phyloP scores from a whole-genome alignment of 2,329 filamentous ascomycete genomes.

The Peltaster fructicola region DNA sequence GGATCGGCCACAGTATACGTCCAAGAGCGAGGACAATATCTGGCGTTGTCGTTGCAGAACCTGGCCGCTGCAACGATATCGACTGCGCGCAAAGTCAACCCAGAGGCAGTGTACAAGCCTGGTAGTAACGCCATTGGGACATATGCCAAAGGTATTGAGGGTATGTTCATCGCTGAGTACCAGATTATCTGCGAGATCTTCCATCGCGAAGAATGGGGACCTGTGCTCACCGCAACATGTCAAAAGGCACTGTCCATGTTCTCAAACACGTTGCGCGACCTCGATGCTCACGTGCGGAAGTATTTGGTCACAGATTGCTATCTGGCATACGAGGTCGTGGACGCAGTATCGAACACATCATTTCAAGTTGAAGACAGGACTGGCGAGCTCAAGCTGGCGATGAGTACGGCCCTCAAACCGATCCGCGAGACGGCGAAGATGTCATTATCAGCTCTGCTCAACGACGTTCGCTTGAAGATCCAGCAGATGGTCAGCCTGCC shows the following conservation, averaged over 20 bases:
- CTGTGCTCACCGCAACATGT: slow-evolving; percentile 63
- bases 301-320: slow-evolving; percentile 86
- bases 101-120: slow-evolving; percentile 68
- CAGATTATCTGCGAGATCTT: slow-evolving; percentile 83
- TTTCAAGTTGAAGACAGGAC: slow-evolving; percentile 65
- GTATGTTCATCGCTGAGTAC: slow-evolving; percentile 73
- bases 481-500: slow-evolving; percentile 50
- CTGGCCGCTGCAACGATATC: slow-evolving; percentile 66
- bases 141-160: slow-evolving; percentile 76
- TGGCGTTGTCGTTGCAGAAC: slow-evolving; percentile 68
- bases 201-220: slow-evolving; percentile 64
- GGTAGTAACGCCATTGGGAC: slow-evolving; percentile 84
- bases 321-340: slow-evolving; percentile 85
- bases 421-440: slow-evolving; percentile 81
- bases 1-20: slow-evolving; percentile 69
- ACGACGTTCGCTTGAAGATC: slow-evolving; percentile 61
- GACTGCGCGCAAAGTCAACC: slow-evolving; percentile 55
- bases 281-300: slow-evolving; percentile 75
- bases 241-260: slow-evolving; percentile 65
- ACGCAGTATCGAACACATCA: slow-evolving; percentile 67
- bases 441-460: slow-evolving; percentile 66
- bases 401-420: slow-evolving; percentile 74
- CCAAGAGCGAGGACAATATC: slow-evolving; percentile 70
- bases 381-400: slow-evolving; percentile 65
- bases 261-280: slow-evolving; percentile 65